Percentiles rank a stretch among this genome's conserved stretches.
phyloP scores from a whole-genome alignment of 2,329 filamentous ascomycete species.

The Colletotrichum viniferum region DNA sequence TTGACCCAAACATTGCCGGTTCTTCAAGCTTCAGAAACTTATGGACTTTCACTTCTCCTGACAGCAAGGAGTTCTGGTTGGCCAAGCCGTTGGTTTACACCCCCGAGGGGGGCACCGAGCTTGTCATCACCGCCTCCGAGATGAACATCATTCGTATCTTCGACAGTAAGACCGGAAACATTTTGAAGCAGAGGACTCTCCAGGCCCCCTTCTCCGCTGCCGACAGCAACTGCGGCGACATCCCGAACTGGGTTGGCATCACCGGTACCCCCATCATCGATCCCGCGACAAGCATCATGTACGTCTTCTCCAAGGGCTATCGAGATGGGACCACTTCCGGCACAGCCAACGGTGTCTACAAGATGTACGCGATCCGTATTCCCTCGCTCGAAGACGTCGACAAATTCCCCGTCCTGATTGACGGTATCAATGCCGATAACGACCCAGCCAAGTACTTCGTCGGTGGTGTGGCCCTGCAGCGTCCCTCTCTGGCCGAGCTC shows the following conservation, averaged over 20 bases:
- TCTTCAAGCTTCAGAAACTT: conserved; percentile 31
- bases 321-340: conserved; percentile 26
- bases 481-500: conserved; percentile 37
- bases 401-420: conserved; percentile 47
- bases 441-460: conserved; percentile 47
- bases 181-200: conserved; percentile 39
- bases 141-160: conserved; percentile 43
- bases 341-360: conserved; percentile 40
- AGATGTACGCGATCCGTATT: conserved; percentile 43
- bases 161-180: conserved; percentile 43
- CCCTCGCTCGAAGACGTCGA: conserved; percentile 39
- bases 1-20: conserved; percentile 43
- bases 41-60: conserved; percentile 35
- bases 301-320: conserved; percentile 42
- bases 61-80: conserved; percentile 14
- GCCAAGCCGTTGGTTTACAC: conserved; percentile 49
- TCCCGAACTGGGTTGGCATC: conserved; percentile 40
- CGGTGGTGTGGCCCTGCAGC: conserved; percentile 49
- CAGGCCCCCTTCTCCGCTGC: conserved; percentile 41
- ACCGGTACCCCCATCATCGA: conserved; percentile 42
- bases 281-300: conserved; percentile 35
- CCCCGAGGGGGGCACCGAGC: conserved; percentile 36
- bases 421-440: conserved; percentile 49
- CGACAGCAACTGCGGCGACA: conserved; percentile 44
- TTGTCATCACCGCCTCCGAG: conserved; percentile 42